Percentiles rank a stretch among this genome's conserved stretches.
phyloP scores from a whole-genome alignment of 2,329 filamentous ascomycete genomes.

The Diplodia corticola region DNA sequence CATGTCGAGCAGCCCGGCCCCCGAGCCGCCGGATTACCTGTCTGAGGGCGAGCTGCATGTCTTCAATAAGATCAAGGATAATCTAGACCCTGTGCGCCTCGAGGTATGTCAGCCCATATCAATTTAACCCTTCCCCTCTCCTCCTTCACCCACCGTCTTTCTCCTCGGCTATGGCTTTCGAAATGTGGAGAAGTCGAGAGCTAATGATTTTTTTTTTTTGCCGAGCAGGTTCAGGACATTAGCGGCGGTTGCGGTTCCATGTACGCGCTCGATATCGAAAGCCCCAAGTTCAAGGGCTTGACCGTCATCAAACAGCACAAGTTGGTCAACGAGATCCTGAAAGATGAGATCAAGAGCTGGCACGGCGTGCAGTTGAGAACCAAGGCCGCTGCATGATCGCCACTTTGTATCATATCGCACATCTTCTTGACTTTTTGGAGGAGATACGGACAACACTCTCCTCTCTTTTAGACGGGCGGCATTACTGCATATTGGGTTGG shows the following conservation, averaged over 20 bases:
- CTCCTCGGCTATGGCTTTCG: neutral
- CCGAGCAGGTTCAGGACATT: conserved; percentile 68
- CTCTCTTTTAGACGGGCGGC: conserved; percentile 3
- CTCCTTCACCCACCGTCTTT: neutral
- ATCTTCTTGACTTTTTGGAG: neutral
- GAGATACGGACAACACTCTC: neutral
- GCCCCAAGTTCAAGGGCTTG: conserved; percentile 68
- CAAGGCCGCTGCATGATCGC: conserved; percentile 31
- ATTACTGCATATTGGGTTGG: neutral
- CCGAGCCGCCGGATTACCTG: conserved; percentile 49
- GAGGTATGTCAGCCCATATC: conserved; percentile 41
- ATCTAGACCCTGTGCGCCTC: conserved; percentile 46
- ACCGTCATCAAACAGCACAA: conserved; percentile 79
- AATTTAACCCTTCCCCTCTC: neutral
- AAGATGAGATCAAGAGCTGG: conserved; percentile 76
- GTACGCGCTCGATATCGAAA: conserved; percentile 80
- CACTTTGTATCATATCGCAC: neutral
- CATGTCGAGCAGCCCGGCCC: neutral
- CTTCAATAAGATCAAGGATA: conserved; percentile 48
- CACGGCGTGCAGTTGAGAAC: conserved; percentile 82
- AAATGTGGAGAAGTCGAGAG: neutral
- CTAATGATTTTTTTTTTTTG: neutral
- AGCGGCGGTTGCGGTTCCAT: conserved; percentile 83
- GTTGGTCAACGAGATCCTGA: conserved; percentile 73
- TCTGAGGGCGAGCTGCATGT: conserved; percentile 48